Evolutionary conservation across 179 eudicot species (phyloP), one percentile per base, ranked within the genome.

Genomic region (Vitellaria paradoxa): DNA sequence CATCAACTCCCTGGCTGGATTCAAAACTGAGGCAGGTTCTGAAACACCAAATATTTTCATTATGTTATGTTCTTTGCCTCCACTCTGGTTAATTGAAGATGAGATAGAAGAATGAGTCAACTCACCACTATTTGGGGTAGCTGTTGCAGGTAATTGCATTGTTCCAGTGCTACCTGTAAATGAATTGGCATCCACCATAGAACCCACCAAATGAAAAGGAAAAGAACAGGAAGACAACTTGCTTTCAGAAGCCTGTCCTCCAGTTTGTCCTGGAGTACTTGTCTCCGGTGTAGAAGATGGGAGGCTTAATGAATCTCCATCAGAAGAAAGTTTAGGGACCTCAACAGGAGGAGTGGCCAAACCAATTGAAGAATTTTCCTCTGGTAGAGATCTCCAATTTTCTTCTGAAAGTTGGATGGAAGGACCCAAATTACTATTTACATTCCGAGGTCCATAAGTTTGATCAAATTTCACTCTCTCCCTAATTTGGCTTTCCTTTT

Each of bases 221-320:
- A 77, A 78, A 18, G 84, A 63, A 12, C 78, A 17, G 24, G 71
- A 30, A 9, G 83, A 85, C 87, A 83, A 85, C 73, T 68, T 85
- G 74, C 79, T 81, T 67, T 56, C 82, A 53, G 76, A 81, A 49
- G 53, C 62, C 61, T 74, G 80, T 77, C 76, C 89, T 50, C 83
- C 79, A 40, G 77, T 77, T 81, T 77, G 77, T 46, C 76, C 86
- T 45, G 88, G 71, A 61, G 83, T 73, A 76, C 67, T 87, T 15
- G 78, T 81, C 46, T 64, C 83, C 26, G 97, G 95, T 3, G 96
- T 91, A 63, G 97, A 93, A 78, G 95, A 90, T 55, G 37, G 37
- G 2, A 30, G 37, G 37, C 37, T 30, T 30, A 30, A 30, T 2
- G 37, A 30, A 30, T 2, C 37, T 30, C 2, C 37, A 30, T 30